These are phyloP conservation scores for Monosporascus sp. DNA, from an alignment of 2,329 filamentous ascomycete species.

Conservation along the genomic window DNA sequence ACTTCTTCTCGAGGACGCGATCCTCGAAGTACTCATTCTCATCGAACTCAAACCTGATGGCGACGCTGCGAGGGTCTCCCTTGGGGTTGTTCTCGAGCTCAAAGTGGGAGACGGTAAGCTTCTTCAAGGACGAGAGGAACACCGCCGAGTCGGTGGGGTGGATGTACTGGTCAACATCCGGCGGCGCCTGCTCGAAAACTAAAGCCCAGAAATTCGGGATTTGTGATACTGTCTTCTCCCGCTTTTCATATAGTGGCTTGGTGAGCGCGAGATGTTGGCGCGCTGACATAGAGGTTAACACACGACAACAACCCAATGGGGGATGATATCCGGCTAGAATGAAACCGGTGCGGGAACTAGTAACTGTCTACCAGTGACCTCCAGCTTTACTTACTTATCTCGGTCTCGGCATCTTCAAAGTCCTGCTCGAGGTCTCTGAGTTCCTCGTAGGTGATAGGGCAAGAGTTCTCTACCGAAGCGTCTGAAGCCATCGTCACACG, in stretches of 20 bases:
- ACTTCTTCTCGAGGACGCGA: slow-evolving; percentile 79
- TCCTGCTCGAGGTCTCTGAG: slow-evolving; percentile 76
- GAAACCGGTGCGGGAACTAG: background rate
- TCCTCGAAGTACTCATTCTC: slow-evolving; percentile 81
- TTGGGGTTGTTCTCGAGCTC: slow-evolving; percentile 59
- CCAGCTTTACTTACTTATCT: slow-evolving; percentile 63
- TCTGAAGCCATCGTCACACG: background rate
- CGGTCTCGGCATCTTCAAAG: slow-evolving; percentile 76
- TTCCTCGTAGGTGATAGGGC: slow-evolving; percentile 62
- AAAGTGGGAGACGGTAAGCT: slow-evolving; percentile 71
- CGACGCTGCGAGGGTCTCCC: slow-evolving; percentile 76
- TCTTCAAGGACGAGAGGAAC: slow-evolving; percentile 62
- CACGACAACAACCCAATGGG: background rate
- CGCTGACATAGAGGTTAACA: slow-evolving; percentile 42
- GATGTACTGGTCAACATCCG: slow-evolving; percentile 83
- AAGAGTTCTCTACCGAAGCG: slow-evolving; percentile 1
- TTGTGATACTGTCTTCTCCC: slow-evolving; percentile 61
- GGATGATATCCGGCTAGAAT: slow-evolving; percentile 1
- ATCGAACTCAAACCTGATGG: slow-evolving; percentile 71
- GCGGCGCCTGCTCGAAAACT: slow-evolving; percentile 80
- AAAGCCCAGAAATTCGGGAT: slow-evolving; percentile 94
- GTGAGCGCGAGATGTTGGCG: slow-evolving; percentile 66
- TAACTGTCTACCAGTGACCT: background rate
- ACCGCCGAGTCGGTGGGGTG: slow-evolving; percentile 72
- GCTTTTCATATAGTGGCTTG: slow-evolving; percentile 69